Evolutionary conservation across 768 basidiomycete species (phyloP), one percentile per base, ranked within the genome.

Genomic region (Inosperma sp.): DNA sequence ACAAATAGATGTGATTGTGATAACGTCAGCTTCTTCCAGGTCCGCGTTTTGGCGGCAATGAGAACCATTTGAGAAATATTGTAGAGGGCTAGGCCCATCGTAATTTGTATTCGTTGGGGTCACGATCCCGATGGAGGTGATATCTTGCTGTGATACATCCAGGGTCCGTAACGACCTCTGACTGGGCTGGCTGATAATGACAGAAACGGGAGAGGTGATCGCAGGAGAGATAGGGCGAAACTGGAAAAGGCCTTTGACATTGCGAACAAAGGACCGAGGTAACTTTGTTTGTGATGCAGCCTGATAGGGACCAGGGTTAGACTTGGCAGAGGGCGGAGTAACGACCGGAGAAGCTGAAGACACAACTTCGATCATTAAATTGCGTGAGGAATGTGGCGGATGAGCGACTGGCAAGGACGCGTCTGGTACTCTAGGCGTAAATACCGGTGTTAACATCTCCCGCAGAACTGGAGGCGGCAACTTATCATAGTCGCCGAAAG

Each of bases 241-340:
- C 22, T 71, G 66, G 57, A 87, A 84, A 46, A 87, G 70, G 16
- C 72, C 79, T 57, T 74, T 78, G 49, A 86, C 79, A 56, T 81
- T 83, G 55, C 76, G 80, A 40, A 82, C 77, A 65, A 87, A 73
- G 12, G 80, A 82, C 22, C 76, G 65, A 16, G 73, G 68, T 13
- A 68, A 66, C 56, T 68, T 74, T 19, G 53, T 64, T 59, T 64
- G 69, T 48, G 53, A 66, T 55, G 22, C 16, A 19, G 19, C 27
- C 29, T 23, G 6, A 19, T 29, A 16, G 40, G 35, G 22, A 47
- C 27, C 16, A 39, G 36, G 33, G 53, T 30, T 5, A 50, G 43
- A 37, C 30, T 25, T 16, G 52, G 52, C 17, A 49, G 44, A 29
- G 55, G 30, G 44, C 30, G 44, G 44, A 19, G 8, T 10, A 5